Base-by-base conservation (phyloP, 2,329 filamentous ascomycete species). In the Nannizziopsis arthrosporioides region DNA sequence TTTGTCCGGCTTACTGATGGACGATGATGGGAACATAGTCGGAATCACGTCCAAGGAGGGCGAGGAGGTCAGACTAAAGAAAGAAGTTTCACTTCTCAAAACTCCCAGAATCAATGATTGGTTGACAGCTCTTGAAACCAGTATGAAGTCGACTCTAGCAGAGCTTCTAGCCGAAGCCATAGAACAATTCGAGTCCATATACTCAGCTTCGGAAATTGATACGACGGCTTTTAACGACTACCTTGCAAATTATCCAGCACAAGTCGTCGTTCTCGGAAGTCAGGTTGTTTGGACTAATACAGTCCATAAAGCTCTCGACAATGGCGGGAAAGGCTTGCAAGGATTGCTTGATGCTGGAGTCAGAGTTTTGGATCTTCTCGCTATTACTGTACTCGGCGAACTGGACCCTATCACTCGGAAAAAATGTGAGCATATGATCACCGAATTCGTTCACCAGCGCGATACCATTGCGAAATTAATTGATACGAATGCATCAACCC, bases 71-170 rank as follows among this genome's bases (percentile, higher is more conserved):
- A 76, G 76, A 53, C 72, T 99, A 51, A 94, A 89, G 69, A 90
- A 85, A 59, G 85, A 92, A 46, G 90, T 99, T 53, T 94, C 87
- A 12, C 74, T 98, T 42, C 77, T 87, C 58, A 94, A 94, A 67
- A 94, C 87, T 1, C 93, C 93, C 0, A 85, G 87, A 59, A 95
- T 99, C 73, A 98, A 99, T 60, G 92, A 98, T 66, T 99, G 92
- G 92, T 76, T 99, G n/a, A 84, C 85, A 27, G 81, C 93, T 3
- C 72, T 99, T 30, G 92, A 98, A 65, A 81, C 73, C 50, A 93
- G 84, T 55, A 96, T 98, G 89, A 95, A 95, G 66, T 76, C 81
- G 31, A 94, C 92, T 0, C 76, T 99, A 14, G 92, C 92, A 0
- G 90, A 96, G 63, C 74, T 94, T 22, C 76, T 98, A 27, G 81